Evolutionary conservation across 345 rosid species (phyloP).

Genomic region (Gossypium rotundifolium): DNA sequence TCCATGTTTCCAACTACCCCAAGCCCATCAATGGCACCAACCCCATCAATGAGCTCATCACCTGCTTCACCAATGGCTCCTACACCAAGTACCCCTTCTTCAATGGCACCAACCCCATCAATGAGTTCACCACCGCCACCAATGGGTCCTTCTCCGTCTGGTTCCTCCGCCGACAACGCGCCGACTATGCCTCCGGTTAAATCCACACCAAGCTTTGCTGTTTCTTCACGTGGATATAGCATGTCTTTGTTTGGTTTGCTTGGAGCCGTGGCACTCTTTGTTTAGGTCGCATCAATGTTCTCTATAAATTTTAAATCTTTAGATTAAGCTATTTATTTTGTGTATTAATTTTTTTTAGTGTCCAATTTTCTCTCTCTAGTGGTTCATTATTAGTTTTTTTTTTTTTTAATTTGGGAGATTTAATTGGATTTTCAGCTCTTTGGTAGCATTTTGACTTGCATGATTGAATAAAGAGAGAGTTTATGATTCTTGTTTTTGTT

Average conservation of each 20-base stretch:
- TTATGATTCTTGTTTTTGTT: conserved; percentile 9
- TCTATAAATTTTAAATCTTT: background rate
- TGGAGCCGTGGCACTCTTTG: conserved; percentile 32
- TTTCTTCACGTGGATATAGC: conserved; percentile 21
- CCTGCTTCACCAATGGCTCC: background rate
- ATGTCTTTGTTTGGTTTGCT: conserved; percentile 21
- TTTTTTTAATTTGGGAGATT: conserved; percentile 12
- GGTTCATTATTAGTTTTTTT: conserved; percentile 21
- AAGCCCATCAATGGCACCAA: background rate
- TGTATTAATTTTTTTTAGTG: conserved; percentile 24
- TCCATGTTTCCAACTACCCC: conserved; percentile 5
- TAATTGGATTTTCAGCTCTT: conserved; percentile 20
- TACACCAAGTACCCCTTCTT: background rate
- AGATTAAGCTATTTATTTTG: conserved; percentile 20
- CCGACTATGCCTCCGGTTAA: background rate
- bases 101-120: background rate
- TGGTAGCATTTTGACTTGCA: conserved; percentile 25
- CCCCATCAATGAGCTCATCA: background rate
- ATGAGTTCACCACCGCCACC: background rate
- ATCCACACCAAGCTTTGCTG: conserved; percentile 17
- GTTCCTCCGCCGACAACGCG: background rate
- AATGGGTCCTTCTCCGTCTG: background rate
- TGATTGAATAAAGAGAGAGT: conserved; percentile 22
- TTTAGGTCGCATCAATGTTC: conserved; percentile 12
- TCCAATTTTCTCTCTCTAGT: background rate